These are phyloP conservation scores for Sporothrix mexicana DNA, from an alignment of 2,329 filamentous ascomycete genomes.

Conservation along the genomic window DNA sequence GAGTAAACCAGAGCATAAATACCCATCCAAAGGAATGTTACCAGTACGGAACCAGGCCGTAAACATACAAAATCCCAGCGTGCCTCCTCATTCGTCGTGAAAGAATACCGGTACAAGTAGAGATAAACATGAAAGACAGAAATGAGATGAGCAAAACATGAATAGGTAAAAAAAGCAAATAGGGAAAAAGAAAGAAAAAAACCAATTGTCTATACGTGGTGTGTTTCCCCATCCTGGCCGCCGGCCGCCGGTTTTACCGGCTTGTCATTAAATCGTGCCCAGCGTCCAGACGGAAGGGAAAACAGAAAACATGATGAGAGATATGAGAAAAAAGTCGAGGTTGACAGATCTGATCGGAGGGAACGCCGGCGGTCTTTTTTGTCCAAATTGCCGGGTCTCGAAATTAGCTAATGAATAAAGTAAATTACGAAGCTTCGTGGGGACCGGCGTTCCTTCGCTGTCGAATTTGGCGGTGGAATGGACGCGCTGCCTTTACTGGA, in stretches of 20 bases:
- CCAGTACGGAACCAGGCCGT: constrained; percentile 27
- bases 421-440: neutral
- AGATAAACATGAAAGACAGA: constrained; percentile 21
- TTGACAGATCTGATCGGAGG: neutral
- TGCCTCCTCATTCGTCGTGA: constrained; percentile 26
- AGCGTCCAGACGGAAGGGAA: constrained; percentile 38
- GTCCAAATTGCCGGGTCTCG: neutral
- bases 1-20: constrained; percentile 8
- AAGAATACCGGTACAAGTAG: constrained; percentile 4
- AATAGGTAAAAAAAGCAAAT: constrained; percentile 27
- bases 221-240: constrained; percentile 35
- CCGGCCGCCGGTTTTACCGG: constrained; percentile 34
- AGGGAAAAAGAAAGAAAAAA: constrained; percentile 24
- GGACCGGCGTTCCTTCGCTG: constrained; percentile 10
- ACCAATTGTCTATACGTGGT: constrained; percentile 24
- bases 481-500: neutral
- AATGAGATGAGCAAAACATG: constrained; percentile 8
- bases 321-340: neutral
- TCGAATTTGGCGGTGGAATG: constrained; percentile 18
- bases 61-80: constrained; percentile 32
- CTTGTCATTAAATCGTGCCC: constrained; percentile 41
- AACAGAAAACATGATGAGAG: neutral
- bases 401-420: neutral
- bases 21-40: constrained; percentile 27
- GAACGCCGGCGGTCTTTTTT: neutral